Conservation (phyloP, 2,329 filamentous ascomycete genomes). For the Claviceps pusilla region DNA sequence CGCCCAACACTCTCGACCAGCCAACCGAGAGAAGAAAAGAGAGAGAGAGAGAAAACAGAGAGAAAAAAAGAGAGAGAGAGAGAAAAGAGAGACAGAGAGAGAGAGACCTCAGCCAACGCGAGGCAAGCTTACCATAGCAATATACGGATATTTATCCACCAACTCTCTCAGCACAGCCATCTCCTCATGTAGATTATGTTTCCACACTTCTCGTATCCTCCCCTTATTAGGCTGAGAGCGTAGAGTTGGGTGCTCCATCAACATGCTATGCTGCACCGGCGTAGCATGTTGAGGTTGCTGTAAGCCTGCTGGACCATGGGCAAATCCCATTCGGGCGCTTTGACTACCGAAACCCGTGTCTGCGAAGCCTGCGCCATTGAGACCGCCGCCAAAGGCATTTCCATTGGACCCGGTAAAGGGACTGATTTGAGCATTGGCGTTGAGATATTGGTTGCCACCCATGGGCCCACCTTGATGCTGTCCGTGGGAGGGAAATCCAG, state of each 20-base stretch:
- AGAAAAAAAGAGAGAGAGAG: too few relatives aligned
- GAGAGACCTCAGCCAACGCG: not conserved
- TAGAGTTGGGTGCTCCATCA: slow-evolving; percentile 28
- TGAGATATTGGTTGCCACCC: slow-evolving; percentile 57
- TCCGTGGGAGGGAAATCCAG: slow-evolving; percentile 36
- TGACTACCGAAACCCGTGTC: slow-evolving; percentile 69
- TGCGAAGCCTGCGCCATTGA: slow-evolving; percentile 43
- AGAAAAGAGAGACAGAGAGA: too few relatives aligned
- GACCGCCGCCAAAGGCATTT: slow-evolving; percentile 41
- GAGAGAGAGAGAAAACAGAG: too few relatives aligned
- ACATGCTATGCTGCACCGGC: slow-evolving; percentile 24
- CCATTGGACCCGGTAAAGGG: slow-evolving; percentile 45
- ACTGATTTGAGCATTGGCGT: slow-evolving; percentile 51
- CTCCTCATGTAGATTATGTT: slow-evolving; percentile 78
- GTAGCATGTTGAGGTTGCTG: slow-evolving; percentile 43
- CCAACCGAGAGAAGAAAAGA: too few relatives aligned
- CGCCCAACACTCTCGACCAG: too few relatives aligned
- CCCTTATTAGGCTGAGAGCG: slow-evolving; percentile 49
- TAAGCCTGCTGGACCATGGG: slow-evolving; percentile 46
- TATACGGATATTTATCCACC: slow-evolving; percentile 83
- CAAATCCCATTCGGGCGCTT: slow-evolving; percentile 76
- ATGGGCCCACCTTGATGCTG: slow-evolving; percentile 39
- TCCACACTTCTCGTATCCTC: slow-evolving; percentile 93
- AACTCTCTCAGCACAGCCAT: slow-evolving; percentile 71
- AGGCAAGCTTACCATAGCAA: slow-evolving; percentile 68